Evolutionary conservation across 169 alveolate species (phyloP), one percentile per base, ranked within the genome.

Genomic region (Blepharisma undulans): DNA sequence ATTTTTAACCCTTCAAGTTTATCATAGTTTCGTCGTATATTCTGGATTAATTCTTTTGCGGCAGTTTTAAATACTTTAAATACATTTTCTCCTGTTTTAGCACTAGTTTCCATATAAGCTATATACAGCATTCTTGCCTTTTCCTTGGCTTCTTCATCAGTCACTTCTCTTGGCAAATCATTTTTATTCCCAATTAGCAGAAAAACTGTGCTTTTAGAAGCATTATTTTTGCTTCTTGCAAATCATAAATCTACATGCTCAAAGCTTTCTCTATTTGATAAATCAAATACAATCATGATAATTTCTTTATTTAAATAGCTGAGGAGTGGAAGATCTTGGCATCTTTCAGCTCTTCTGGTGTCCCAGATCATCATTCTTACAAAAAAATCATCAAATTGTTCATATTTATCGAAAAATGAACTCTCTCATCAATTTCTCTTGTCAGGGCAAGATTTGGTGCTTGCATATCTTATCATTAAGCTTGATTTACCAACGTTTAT

Each of bases 201-300:
- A 76, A 99, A 98, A 29, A 98, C 97, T 98, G 98, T 98, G 90
- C 98, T 98, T 32, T 98, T 98, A 79, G 98, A 97, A 30, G 99
- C 98, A 93, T 98, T 97, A 86, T 98, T 98, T 66, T 98, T 97
- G 27, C 98, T 99, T 92, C 98, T 99, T 60, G 97, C 98, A 72
- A 99, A 92, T 99, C 99, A 99, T 81, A 96, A 96, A 60, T 98
- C 97, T 76, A 98, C 93, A 81, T 97, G 99, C 66, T 97, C 97
- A 93, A 98, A 98, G 80, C 99, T 95, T 88, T 98, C 98, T 77
- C 99, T 93, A 92, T 99, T 96, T 71, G 99, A 98, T 80, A 98
- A 97, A 88, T 99, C 99, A 92, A 98, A 99, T 61, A 99, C 99
- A 78, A 98, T 95, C 29, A 98, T n/a, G n/a, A n/a, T n/a, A n/a